phyloP scores from a whole-genome alignment of 805 yeast genomes.

The Candida qinlingensis region DNA sequence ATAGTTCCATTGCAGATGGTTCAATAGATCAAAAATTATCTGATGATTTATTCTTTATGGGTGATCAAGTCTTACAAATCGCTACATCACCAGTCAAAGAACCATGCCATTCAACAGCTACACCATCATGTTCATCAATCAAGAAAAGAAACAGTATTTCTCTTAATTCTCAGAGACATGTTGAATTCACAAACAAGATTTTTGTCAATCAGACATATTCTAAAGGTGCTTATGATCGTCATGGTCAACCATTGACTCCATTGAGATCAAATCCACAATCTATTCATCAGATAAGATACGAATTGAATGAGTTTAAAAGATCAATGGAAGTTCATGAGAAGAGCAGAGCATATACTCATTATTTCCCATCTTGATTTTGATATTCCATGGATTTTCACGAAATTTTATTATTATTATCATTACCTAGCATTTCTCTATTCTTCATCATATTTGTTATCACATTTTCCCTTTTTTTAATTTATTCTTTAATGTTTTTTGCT shows the following conservation, averaged over 20 bases:
- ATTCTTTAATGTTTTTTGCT: no score
- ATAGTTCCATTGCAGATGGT: neutral
- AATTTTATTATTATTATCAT: no score
- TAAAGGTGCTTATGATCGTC: slow-evolving; percentile 46
- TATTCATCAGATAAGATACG: slow-evolving; percentile 54
- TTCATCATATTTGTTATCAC: no score
- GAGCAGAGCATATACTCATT: slow-evolving; percentile 60
- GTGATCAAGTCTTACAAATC: slow-evolving; percentile 15
- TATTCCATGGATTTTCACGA: neutral
- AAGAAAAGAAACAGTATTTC: neutral
- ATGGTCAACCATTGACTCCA: slow-evolving; percentile 41
- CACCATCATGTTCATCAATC: slow-evolving; percentile 1
- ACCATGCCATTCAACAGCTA: slow-evolving; percentile 1
- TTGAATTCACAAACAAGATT: slow-evolving; percentile 42
- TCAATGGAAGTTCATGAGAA: slow-evolving; percentile 67
- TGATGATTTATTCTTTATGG: neutral
- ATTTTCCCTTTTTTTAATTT: no score
- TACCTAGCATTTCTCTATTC: no score
- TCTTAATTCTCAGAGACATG: slow-evolving; percentile 24
- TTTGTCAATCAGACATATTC: slow-evolving; percentile 49
- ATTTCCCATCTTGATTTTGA: slow-evolving; percentile 37
- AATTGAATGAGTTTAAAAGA: slow-evolving; percentile 59
- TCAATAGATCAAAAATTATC: neutral
- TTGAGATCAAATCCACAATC: slow-evolving; percentile 40
- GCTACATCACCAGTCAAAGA: slow-evolving; percentile 12